These are phyloP conservation scores for Leccinum imitatum DNA, from an alignment of 768 basidiomycete genomes.

Conservation along the genomic window DNA sequence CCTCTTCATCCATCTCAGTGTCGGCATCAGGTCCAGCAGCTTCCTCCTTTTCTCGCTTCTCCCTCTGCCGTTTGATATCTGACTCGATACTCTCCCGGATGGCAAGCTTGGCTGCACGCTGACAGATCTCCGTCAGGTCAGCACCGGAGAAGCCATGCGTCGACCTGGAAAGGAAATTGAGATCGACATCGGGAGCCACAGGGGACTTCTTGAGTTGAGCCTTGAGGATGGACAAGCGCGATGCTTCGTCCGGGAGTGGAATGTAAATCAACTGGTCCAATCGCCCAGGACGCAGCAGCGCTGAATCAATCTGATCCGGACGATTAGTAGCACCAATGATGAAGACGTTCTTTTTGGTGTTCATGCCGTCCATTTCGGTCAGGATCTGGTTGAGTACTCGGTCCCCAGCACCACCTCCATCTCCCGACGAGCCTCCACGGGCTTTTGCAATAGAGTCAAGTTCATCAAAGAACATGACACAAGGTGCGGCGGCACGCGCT, in stretches of 20 bases:
- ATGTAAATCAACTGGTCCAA: slow-evolving; percentile 99
- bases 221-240: slow-evolving; percentile 87
- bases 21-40: slow-evolving; percentile 56
- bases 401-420: slow-evolving; percentile 95
- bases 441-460: slow-evolving; percentile 98
- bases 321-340: slow-evolving; percentile 97
- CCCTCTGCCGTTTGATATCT: slow-evolving; percentile 78
- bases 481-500: slow-evolving; percentile 97
- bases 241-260: slow-evolving; percentile 92
- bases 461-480: slow-evolving; percentile 99
- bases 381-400: slow-evolving; percentile 97
- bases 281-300: slow-evolving; percentile 94
- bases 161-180: slow-evolving; percentile 82
- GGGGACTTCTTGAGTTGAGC: slow-evolving; percentile 93
- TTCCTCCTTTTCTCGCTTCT: slow-evolving; percentile 80
- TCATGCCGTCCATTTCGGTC: slow-evolving; percentile 99
- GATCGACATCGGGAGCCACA: slow-evolving; percentile 77
- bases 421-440: slow-evolving; percentile 80
- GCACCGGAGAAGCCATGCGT: slow-evolving; percentile 99
- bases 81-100: slow-evolving; percentile 94
- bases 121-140: slow-evolving; percentile 99
- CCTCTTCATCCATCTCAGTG: slow-evolving; percentile 70
- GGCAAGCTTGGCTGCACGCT: slow-evolving; percentile 94
- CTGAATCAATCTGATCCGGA: slow-evolving; percentile 93
- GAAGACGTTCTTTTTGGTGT: slow-evolving; percentile 98